Conservation (phyloP, 1,139 yeast genomes). For the Taphrina populina region DNA sequence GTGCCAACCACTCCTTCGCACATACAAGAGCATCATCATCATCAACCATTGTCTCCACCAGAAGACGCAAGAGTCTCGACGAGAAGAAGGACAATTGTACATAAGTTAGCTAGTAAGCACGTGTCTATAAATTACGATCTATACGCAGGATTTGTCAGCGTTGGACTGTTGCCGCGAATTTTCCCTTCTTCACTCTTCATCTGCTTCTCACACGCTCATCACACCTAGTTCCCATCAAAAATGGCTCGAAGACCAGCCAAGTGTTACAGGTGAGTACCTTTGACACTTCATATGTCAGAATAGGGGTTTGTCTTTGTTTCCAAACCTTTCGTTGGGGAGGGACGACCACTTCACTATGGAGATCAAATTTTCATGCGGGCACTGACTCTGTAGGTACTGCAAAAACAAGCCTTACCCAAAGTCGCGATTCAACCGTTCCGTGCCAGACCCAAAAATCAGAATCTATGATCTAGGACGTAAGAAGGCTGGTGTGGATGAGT, state of each 20-base stretch:
- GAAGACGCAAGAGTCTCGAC: too few relatives aligned
- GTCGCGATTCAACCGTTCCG: constrained; percentile 99
- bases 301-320: not conserved
- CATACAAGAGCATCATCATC: too few relatives aligned
- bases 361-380: too few relatives aligned
- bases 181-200: not conserved
- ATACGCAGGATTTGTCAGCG: too few relatives aligned
- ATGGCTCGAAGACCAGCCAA: constrained; percentile 99
- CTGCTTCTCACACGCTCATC: constrained; percentile 1
- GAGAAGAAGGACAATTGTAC: too few relatives aligned
- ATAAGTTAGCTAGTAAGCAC: too few relatives aligned
- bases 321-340: too few relatives aligned
- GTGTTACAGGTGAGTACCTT: constrained; percentile 66
- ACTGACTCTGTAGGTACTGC: constrained; percentile 68
- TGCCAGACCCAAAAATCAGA: constrained; percentile 99
- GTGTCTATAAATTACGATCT: too few relatives aligned
- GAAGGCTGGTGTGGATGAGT: constrained; percentile 99
- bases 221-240: constrained; percentile 48
- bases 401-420: constrained; percentile 99
- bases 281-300: not conserved
- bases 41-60: too few relatives aligned
- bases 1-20: too few relatives aligned
- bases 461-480: constrained; percentile 99
- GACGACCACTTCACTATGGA: too few relatives aligned
- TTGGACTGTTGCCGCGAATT: too few relatives aligned